Conservation (phyloP, 2,329 filamentous ascomycete genomes). For the Corynespora cassiicola region DNA sequence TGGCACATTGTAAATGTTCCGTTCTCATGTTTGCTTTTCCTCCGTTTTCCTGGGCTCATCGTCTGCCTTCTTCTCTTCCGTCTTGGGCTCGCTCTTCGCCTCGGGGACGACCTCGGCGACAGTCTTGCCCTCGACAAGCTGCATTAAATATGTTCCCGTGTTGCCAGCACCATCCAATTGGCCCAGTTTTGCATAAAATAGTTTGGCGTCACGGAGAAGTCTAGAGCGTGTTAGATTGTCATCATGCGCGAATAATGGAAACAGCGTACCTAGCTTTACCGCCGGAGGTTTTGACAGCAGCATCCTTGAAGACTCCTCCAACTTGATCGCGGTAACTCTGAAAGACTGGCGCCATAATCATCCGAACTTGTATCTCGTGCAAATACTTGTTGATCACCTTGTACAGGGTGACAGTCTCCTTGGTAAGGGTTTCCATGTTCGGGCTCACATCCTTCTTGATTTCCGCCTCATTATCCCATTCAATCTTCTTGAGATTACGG, state of each 20-base stretch:
- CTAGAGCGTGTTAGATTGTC: constrained; percentile 53
- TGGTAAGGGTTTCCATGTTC: constrained; percentile 87
- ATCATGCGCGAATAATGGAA: constrained; percentile 13
- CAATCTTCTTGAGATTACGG: constrained; percentile 73
- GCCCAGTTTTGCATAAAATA: constrained; percentile 72
- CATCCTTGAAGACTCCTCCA: constrained; percentile 71
- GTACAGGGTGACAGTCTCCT: constrained; percentile 85
- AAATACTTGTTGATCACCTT: constrained; percentile 84
- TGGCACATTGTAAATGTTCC: no score
- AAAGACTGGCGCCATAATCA: constrained; percentile 89
- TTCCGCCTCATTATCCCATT: constrained; percentile 68
- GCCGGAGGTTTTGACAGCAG: constrained; percentile 68
- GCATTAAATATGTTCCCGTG: constrained; percentile 71
- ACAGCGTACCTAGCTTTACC: constrained; percentile 77
- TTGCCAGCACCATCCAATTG: constrained; percentile 82
- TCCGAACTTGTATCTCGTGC: constrained; percentile 74
- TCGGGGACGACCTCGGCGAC: constrained; percentile 27
- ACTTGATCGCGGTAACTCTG: constrained; percentile 81
- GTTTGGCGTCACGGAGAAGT: constrained; percentile 77
- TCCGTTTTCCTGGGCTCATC: not conserved
- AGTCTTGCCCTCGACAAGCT: constrained; percentile 67
- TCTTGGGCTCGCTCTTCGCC: no score
- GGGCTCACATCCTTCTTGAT: constrained; percentile 59
- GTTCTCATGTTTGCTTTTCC: no score
- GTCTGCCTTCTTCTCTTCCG: constrained; percentile 4